phyloP scores from a whole-genome alignment of 2,329 filamentous ascomycete genomes.

The Trichoderma atrobrunneum region DNA sequence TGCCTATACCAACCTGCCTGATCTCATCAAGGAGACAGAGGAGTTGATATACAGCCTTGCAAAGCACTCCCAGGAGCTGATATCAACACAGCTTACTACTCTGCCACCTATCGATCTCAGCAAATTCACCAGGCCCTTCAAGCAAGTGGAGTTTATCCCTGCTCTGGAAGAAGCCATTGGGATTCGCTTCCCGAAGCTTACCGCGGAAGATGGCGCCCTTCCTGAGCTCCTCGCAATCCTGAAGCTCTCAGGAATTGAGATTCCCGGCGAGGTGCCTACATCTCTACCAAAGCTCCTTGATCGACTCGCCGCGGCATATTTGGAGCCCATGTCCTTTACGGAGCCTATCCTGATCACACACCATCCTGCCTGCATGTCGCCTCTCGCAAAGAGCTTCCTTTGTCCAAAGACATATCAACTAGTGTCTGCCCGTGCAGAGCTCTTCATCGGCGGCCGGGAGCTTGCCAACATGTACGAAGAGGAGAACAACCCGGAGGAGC shows the following conservation, averaged over 20 bases:
- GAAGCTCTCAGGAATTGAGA: constrained; percentile 57
- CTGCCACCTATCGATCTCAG: constrained; percentile 49
- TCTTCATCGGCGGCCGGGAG: constrained; percentile 78
- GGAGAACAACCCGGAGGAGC: constrained; percentile 87
- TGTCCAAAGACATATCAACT: constrained; percentile 67
- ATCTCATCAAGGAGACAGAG: constrained; percentile 75
- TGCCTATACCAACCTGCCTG: constrained; percentile 72
- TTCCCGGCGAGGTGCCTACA: constrained; percentile 61
- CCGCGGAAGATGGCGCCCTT: constrained; percentile 49
- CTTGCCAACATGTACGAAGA: constrained; percentile 98
- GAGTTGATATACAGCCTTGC: constrained; percentile 62
- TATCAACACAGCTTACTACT: constrained; percentile 43
- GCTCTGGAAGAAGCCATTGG: constrained; percentile 68
- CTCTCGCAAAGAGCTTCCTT: constrained; percentile 80
- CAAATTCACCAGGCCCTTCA: constrained; percentile 55
- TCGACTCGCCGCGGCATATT: constrained; percentile 68
- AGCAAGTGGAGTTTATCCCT: constrained; percentile 76
- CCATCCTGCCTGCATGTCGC: constrained; percentile 87
- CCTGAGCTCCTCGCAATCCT: constrained; percentile 52
- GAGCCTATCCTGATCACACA: constrained; percentile 81
- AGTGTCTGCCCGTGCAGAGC: constrained; percentile 78
- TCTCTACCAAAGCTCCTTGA: constrained; percentile 73
- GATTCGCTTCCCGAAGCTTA: constrained; percentile 63
- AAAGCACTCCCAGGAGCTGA: constrained; percentile 46
- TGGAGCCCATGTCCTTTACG: constrained; percentile 70